Conservation (phyloP, 1,284 basidiomycete species). For the Cryptococcus depauperatus region DNA sequence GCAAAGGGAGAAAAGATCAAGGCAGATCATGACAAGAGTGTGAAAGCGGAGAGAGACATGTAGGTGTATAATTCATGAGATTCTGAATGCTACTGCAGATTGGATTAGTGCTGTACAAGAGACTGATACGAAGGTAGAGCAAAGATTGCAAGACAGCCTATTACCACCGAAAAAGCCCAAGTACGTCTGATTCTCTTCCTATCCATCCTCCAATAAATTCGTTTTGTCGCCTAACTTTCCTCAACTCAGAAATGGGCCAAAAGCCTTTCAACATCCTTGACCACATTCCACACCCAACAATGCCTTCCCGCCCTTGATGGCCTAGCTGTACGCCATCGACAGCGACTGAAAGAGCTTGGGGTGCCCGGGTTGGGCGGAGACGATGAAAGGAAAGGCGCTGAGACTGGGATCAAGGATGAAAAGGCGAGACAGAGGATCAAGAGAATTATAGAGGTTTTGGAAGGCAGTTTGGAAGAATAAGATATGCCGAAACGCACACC, state of each 20-base stretch:
- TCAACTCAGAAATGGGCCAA: slow-evolving; percentile 22
- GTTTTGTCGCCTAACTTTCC: background rate
- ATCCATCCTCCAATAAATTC: too few species aligned
- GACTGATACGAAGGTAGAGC: slow-evolving; percentile 17
- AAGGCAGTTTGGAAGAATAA: slow-evolving; percentile 30
- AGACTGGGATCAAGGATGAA: slow-evolving; percentile 1
- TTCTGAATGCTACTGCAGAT: background rate
- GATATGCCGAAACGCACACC: slow-evolving; percentile 8
- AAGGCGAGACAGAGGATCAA: slow-evolving; percentile 23
- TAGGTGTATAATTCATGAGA: slow-evolving; percentile 9
- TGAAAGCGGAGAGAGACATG: slow-evolving; percentile 33
- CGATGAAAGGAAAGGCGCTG: too few species aligned
- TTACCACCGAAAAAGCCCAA: slow-evolving; percentile 20
- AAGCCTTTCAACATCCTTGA: slow-evolving; percentile 12
- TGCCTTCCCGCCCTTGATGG: slow-evolving; percentile 31
- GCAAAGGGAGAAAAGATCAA: slow-evolving; percentile 39
- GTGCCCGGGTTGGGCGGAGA: slow-evolving; percentile 32
- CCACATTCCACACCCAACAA: slow-evolving; percentile 23
- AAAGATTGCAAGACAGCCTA: slow-evolving; percentile 26
- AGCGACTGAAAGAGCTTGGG: slow-evolving; percentile 28
- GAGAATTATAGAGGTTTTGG: slow-evolving; percentile 34
- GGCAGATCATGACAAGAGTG: slow-evolving; percentile 26
- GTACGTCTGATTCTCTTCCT: background rate
- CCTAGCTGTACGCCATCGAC: slow-evolving; percentile 24
- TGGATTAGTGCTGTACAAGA: too few species aligned